phyloP scores from a whole-genome alignment of 768 basidiomycete species.

The Trametes meyenii region DNA sequence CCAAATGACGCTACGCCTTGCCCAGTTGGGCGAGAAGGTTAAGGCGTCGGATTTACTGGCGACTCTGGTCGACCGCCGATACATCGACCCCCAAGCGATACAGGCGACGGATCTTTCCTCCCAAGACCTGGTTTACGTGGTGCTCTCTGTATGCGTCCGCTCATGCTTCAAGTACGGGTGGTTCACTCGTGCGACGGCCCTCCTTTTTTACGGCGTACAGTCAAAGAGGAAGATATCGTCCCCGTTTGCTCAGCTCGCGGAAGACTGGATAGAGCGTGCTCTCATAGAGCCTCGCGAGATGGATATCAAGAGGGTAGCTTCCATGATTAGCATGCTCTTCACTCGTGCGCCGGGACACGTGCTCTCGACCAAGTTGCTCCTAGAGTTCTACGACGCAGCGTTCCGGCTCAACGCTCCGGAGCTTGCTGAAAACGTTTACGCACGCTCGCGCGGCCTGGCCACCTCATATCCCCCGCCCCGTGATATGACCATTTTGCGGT shows the following conservation, averaged over 20 bases:
- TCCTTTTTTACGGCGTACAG: slow-evolving; percentile 34
- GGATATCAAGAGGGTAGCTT: not conserved
- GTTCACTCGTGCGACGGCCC: slow-evolving; percentile 43
- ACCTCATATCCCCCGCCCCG: slow-evolving; percentile 46
- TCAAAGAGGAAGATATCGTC: not conserved
- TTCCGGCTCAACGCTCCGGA: slow-evolving; percentile 23
- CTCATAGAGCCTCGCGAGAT: not conserved
- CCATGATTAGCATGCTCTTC: slow-evolving; percentile 28
- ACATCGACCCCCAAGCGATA: slow-evolving; percentile 52
- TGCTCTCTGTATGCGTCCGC: slow-evolving; percentile 51
- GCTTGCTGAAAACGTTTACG: slow-evolving; percentile 51
- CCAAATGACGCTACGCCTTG: slow-evolving; percentile 45
- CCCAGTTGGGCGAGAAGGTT: slow-evolving; percentile 37
- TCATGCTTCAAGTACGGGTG: slow-evolving; percentile 60
- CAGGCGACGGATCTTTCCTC: slow-evolving; percentile 39
- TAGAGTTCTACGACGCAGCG: slow-evolving; percentile 31
- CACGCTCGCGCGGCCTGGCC: slow-evolving; percentile 41
- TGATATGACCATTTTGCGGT: slow-evolving; percentile 49
- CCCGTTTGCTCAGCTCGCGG: slow-evolving; percentile 1
- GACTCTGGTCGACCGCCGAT: slow-evolving; percentile 45
- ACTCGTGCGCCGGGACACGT: slow-evolving; percentile 9
- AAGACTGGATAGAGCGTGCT: slow-evolving; percentile 13
- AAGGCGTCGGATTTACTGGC: slow-evolving; percentile 52
- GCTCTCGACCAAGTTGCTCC: slow-evolving; percentile 47
- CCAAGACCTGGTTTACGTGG: slow-evolving; percentile 48